phyloP scores from a whole-genome alignment of 352 stramenopile genomes.

The Phytopythium oedochilum region DNA sequence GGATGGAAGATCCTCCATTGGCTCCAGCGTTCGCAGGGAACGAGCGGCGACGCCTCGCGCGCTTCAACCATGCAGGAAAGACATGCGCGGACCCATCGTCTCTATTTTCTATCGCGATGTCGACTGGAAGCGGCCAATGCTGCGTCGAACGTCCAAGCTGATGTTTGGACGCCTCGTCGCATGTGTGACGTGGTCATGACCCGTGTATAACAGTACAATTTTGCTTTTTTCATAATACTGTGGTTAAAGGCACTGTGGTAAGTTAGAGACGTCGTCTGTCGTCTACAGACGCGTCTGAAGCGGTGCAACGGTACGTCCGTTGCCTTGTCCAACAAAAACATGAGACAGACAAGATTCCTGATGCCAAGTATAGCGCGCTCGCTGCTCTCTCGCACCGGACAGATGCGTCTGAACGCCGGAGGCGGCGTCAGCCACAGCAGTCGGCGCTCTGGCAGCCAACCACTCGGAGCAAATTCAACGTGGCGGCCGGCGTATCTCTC shows the following conservation, averaged over 20 bases:
- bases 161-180: background rate
- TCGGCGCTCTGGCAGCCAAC: background rate
- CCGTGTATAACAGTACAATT: background rate
- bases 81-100: conserved; percentile 1
- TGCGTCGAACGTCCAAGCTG: background rate
- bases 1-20: too few relatives aligned
- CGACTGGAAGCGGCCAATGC: too few relatives aligned
- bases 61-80: conserved; percentile 1
- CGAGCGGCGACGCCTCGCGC: background rate
- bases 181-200: background rate
- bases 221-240: background rate
- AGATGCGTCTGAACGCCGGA: too few relatives aligned
- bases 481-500: background rate
- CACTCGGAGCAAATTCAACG: background rate
- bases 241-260: too few relatives aligned
- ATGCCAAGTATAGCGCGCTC: background rate
- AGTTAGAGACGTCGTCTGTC: too few relatives aligned
- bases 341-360: conserved; percentile 5
- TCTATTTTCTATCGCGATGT: background rate
- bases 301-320: background rate
- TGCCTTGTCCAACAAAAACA: background rate
- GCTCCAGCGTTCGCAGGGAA: background rate
- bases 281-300: background rate
- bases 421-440: too few relatives aligned
- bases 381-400: background rate